These are phyloP conservation scores for Cercospora sp. DNA, from an alignment of 2,329 filamentous ascomycete species.

Conservation along the genomic window DNA sequence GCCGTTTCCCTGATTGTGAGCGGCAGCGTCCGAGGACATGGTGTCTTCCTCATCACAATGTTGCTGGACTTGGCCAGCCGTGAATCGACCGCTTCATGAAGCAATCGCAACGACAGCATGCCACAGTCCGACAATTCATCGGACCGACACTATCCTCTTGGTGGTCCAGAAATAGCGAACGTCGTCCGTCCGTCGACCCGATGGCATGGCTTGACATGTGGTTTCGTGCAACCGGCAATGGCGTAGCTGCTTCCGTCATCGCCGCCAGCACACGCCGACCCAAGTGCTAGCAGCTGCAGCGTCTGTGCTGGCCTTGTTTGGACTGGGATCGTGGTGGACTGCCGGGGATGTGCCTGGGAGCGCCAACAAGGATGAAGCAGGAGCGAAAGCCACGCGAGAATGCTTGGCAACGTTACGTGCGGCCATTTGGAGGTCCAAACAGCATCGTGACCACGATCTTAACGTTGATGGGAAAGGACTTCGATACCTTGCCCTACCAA, in stretches of 20 bases:
- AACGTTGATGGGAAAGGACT: background rate
- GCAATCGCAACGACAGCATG: background rate
- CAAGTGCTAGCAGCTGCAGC: background rate
- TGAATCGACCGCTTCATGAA: background rate
- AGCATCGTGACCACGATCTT: background rate
- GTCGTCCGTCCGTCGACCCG: background rate
- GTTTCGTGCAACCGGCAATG: background rate
- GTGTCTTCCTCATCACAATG: background rate
- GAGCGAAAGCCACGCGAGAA: background rate
- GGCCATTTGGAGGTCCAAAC: background rate
- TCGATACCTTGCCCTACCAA: no score
- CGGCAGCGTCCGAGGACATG: background rate
- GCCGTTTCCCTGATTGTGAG: background rate
- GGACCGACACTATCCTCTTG: background rate
- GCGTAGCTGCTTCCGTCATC: background rate
- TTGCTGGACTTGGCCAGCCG: no score
- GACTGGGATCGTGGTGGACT: background rate
- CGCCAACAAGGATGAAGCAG: background rate
- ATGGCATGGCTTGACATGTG: background rate
- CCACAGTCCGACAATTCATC: no score
- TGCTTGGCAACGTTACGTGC: background rate
- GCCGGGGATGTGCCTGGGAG: background rate
- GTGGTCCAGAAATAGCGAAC: background rate
- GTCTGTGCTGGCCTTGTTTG: background rate
- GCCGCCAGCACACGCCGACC: background rate